phyloP scores from a whole-genome alignment of 352 stramenopile species.

The Phytophthora agathidicida region DNA sequence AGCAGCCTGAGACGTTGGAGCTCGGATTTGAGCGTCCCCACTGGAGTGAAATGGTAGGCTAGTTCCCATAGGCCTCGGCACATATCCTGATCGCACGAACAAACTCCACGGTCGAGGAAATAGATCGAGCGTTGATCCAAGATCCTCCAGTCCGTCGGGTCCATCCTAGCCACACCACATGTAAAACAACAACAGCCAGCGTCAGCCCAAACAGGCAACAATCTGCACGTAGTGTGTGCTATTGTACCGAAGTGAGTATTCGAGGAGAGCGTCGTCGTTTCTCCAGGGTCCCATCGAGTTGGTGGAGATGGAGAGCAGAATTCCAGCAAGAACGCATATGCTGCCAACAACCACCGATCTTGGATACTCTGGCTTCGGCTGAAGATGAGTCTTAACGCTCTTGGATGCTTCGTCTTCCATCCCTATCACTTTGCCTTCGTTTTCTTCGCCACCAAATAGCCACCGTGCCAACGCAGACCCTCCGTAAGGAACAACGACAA shows the following conservation, averaged over 20 bases:
- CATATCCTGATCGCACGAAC: conserved; percentile 7
- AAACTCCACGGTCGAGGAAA: conserved; percentile 8
- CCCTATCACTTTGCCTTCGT: background rate
- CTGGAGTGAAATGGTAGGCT: conserved; percentile 30
- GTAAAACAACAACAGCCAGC: background rate
- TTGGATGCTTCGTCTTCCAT: conserved; percentile 3
- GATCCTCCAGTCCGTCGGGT: conserved; percentile 63
- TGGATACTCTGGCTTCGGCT: background rate
- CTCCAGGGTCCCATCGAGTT: conserved; percentile 39
- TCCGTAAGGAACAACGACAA: conserved; percentile 49
- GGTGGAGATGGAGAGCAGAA: conserved; percentile 31
- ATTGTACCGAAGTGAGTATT: conserved; percentile 38
- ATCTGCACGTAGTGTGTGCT: background rate
- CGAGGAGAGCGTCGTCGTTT: conserved; percentile 42
- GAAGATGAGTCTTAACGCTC: background rate
- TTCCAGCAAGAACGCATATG: conserved; percentile 11
- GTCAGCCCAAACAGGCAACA: background rate
- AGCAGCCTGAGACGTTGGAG: conserved; percentile 30
- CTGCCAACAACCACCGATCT: background rate
- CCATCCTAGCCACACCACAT: conserved; percentile 38
- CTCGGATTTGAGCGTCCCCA: conserved; percentile 32
- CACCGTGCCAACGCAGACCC: conserved; percentile 22
- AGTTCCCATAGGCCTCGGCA: conserved; percentile 29
- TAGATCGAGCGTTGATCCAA: conserved; percentile 37
- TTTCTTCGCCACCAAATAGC: conserved; percentile 7